A percentile compares a stretch with the other conserved stretches of the same genome.
phyloP scores from a whole-genome alignment of 768 basidiomycete genomes.

The Nevesoporus exiguus region DNA sequence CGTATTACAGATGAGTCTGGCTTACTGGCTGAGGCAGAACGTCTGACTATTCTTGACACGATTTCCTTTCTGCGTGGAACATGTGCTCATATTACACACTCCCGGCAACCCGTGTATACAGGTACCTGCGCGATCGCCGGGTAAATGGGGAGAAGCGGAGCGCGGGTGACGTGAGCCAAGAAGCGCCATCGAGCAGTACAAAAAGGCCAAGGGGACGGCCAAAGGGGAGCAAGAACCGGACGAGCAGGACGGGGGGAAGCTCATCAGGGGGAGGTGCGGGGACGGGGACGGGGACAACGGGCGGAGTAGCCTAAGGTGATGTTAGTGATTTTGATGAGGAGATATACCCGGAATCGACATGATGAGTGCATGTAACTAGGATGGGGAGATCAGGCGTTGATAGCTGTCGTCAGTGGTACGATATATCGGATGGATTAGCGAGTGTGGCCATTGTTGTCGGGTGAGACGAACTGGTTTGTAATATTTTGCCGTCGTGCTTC shows the following conservation, averaged over 20 bases:
- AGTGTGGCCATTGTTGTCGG: not conserved
- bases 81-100: constrained; percentile 12
- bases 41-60: not conserved
- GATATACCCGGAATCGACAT: constrained; percentile 9
- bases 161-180: constrained; percentile 27
- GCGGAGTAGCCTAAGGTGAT: not conserved
- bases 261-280: constrained; percentile 9
- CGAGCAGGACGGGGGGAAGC: constrained; percentile 18
- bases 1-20: not conserved
- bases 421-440: no score
- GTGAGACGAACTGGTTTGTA: constrained; percentile 11
- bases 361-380: not conserved
- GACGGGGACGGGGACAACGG: constrained; percentile 3
- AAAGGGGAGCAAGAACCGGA: constrained; percentile 64
- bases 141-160: constrained; percentile 44
- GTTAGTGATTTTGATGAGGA: not conserved
- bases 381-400: no score
- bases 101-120: constrained; percentile 24
- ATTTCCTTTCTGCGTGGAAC: constrained; percentile 6
- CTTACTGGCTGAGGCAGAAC: not conserved
- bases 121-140: constrained; percentile 62
- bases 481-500: not conserved
- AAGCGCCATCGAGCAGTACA: constrained; percentile 24
- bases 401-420: no score
- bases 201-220: constrained; percentile 66